Base-by-base conservation (phyloP, 257 asterid species). In the Fraxinus cuspidata region DNA sequence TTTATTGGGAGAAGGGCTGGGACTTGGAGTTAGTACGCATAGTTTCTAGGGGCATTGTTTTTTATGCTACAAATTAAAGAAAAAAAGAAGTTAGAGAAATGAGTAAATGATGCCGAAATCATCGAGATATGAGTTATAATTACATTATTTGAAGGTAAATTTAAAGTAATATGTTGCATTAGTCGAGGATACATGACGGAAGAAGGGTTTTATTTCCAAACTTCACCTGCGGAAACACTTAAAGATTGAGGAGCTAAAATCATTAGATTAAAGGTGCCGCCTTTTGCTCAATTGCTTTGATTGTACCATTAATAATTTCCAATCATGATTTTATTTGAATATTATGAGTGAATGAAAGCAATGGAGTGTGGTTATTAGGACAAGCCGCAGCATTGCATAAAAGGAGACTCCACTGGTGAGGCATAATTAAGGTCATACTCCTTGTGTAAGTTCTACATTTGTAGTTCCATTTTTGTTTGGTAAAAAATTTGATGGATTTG, bases 341-440 rank as follows among this genome's bases (percentile, higher is more conserved):
- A 65, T 78, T 78, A 25, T 15, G 72, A 78, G 60, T 35, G 72
- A 40, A 70, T 35, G 72, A 40, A 70, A 71, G 73, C 65, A 75
- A 71, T 71, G 29, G 42, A 38, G 74, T 19, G 21, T 49, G 72
- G 78, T 64, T 47, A 82, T 80, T 83, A 73, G 77, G 78, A 28
- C 87, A 73, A 79, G 68, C 75, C 44, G 71, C 37, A 13, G 72
- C 15, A 19, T 73, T 80, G 84, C 81, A 23, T 47, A 27, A 53
- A 85, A 77, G 74, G 78, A 79, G 58, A 53, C 85, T 82, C 88
- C 83, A 79, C 72, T 81, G 74, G 79, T 74, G 78, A 71, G 74
- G 32, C 81, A 42, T 79, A 71, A 77, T 70, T 60, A 74, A 80
- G 28, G 65, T 64, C 47, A 77, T 75, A 49, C 32, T 34, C 77